These are phyloP conservation scores for Haplosporangium sp. DNA, from an alignment of 371 early-diverging fungal genomes.

Conservation along the genomic window DNA sequence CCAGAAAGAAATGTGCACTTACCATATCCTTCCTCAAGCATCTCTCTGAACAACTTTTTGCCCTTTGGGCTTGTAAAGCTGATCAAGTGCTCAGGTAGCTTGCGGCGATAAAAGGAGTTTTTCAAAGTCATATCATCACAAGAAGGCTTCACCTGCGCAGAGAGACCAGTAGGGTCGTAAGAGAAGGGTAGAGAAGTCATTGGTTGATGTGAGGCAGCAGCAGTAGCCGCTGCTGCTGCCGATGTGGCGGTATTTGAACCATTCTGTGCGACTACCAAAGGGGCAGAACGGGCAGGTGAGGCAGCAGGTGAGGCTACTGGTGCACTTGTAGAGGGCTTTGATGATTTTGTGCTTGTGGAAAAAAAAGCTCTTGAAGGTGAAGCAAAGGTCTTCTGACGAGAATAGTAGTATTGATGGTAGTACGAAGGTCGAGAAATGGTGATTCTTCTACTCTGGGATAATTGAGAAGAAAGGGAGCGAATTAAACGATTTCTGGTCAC, in stretches of 20 bases:
- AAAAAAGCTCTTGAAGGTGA: slow-evolving; percentile 17
- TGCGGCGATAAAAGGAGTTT: slow-evolving; percentile 82
- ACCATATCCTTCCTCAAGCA: slow-evolving; percentile 78
- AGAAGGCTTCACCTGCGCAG: slow-evolving; percentile 45
- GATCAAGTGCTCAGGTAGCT: slow-evolving; percentile 76
- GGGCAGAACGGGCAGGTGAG: slow-evolving; percentile 22
- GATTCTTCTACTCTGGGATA: slow-evolving; percentile 1
- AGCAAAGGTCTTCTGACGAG: neutral
- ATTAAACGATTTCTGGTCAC: slow-evolving; percentile 20
- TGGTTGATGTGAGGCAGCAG: neutral
- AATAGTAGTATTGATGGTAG: slow-evolving; percentile 1
- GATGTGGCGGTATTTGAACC: slow-evolving; percentile 3
- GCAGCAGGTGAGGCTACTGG: slow-evolving; percentile 23
- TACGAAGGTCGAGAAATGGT: neutral
- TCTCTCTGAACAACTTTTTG: slow-evolving; percentile 81
- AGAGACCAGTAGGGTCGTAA: slow-evolving; percentile 50
- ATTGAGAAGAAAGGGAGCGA: slow-evolving; percentile 12
- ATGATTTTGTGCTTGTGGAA: slow-evolving; percentile 23
- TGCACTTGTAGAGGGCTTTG: slow-evolving; percentile 26
- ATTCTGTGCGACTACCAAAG: slow-evolving; percentile 17
- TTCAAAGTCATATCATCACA: slow-evolving; percentile 60
- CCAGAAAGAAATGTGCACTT: neutral
- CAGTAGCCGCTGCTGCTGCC: slow-evolving; percentile 13
- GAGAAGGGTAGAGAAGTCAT: slow-evolving; percentile 33
- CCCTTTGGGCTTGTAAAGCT: slow-evolving; percentile 87